Base-by-base conservation (phyloP, 164 flowering plant species). In the Macadamia tetraphylla region DNA sequence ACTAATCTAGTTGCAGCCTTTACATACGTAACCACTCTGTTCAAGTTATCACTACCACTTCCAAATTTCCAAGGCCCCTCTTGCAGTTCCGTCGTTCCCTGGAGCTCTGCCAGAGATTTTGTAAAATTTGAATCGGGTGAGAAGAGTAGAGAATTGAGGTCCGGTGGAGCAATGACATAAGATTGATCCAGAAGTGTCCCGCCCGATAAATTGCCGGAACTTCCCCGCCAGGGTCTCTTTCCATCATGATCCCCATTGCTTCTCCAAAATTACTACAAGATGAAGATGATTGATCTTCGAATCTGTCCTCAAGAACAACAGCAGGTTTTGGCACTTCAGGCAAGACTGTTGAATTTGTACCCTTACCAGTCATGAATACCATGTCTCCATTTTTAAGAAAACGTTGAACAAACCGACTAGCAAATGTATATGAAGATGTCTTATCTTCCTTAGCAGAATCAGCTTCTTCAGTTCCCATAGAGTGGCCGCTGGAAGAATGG, bases 181-280 rank as follows among this genome's bases (percentile, higher is more conserved):
- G 80, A 62, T 56, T 90, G 91, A 72, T 91, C 97, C 0, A 91
- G 40, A 76, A 90, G 84, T 68, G 88, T 79, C 65, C 97, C 98
- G 72, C 89, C 90, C 0, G 95, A 79, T 73, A 94, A 85, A 78
- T 82, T 85, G 76, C 74, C 1, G 96, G 96, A 60, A 74, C 65
- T 66, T 86, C 96, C 73, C 63, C 75, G 69, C 71, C 92, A 71
- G 82, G 81, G 66, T 91, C 92, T 75, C 63, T 81, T 17, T 78
- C 74, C 70, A 84, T 84, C 81, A 94, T 59, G 52, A 3, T 71
- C 70, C 69, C 82, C 79, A 94, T 73, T 44, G 72, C 49, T 67
- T 90, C 97, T 62, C 85, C 96, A 81, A 94, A 90, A 48, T 72
- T 80, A 30, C 23, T 63, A 60, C 77, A 67, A 42, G 89, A 81